Conservation (phyloP, 495 filamentous ascomycete species). For the Tuber melanosporum region DNA sequence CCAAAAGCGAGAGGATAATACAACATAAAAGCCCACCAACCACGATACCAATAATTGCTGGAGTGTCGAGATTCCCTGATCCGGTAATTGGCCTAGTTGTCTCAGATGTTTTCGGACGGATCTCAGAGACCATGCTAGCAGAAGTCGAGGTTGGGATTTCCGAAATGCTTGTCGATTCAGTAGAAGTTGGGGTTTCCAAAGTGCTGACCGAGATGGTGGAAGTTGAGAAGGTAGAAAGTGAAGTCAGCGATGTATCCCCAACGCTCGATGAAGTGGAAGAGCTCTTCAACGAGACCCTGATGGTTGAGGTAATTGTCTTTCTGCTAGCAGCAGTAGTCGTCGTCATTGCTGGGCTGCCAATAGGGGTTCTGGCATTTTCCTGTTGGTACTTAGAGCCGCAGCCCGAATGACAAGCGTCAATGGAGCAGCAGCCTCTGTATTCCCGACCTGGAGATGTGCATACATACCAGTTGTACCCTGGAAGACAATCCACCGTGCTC, state of each 20-base stretch:
- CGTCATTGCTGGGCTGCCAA: not conserved
- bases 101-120: fast-evolving
- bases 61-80: not conserved
- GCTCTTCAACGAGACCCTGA: not conserved
- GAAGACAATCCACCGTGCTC: not conserved
- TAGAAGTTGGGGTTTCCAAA: not conserved
- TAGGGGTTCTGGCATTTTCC: not conserved
- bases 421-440: not conserved
- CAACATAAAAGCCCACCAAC: not conserved
- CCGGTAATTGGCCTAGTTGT: not conserved
- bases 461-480: not conserved
- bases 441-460: not conserved
- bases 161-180: not conserved
- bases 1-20: not conserved
- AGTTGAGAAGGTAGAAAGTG: not conserved
- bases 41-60: not conserved
- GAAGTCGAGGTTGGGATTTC: not conserved
- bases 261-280: not conserved
- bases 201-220: not conserved
- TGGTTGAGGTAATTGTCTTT: not conserved
- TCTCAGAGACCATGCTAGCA: not conserved
- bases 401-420: not conserved
- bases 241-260: not conserved
- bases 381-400: not conserved
- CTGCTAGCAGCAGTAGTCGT: not conserved